Conservation (phyloP, 805 yeast genomes). For the Blastobotrys peoriensis region DNA sequence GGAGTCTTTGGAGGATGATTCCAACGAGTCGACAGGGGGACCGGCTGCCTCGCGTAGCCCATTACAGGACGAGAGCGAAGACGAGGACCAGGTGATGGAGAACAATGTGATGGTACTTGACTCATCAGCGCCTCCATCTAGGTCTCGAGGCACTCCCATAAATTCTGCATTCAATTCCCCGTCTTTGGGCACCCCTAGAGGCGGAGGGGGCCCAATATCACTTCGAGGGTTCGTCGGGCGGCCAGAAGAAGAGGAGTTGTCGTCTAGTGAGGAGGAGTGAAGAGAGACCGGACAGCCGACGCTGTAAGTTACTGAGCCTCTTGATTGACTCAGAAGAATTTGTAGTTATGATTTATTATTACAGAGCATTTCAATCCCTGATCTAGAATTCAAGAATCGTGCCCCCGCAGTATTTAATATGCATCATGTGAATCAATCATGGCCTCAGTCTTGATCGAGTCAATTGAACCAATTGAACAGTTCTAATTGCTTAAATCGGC, state of each 20-base stretch:
- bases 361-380: no score
- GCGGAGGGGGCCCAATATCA: slow-evolving; percentile 15
- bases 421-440: no score
- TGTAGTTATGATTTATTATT: no score
- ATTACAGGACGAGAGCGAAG: slow-evolving; percentile 13
- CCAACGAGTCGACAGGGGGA: slow-evolving; percentile 6
- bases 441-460: no score
- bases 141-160: background rate
- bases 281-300: no score
- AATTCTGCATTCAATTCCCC: slow-evolving; percentile 11
- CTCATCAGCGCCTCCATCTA: no score
- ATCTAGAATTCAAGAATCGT: no score
- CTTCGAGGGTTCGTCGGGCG: slow-evolving; percentile 15
- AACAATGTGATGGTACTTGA: background rate
- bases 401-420: no score
- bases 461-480: no score
- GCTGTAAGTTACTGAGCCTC: no score
- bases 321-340: no score
- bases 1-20: slow-evolving; percentile 21
- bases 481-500: no score
- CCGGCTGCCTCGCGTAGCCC: background rate
- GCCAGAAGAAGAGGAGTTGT: slow-evolving; percentile 18
- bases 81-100: slow-evolving; percentile 10
- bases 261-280: slow-evolving; percentile 22
- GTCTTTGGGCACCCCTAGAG: background rate